phyloP scores from a whole-genome alignment of 192 early-diverging fungal species.

The Powellomyces hirtus region DNA sequence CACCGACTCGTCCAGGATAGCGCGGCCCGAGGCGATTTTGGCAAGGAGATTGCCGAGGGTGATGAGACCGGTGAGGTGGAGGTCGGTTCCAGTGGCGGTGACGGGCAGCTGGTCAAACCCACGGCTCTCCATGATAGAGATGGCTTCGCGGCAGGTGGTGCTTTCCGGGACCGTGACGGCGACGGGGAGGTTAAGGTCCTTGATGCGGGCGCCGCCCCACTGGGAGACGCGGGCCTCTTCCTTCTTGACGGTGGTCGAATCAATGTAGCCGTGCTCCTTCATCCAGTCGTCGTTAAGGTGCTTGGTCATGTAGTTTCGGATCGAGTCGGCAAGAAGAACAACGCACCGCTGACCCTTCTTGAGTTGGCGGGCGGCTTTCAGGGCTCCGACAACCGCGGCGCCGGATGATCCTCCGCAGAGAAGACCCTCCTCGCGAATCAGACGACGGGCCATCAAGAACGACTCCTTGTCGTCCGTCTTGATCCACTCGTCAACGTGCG shows the following conservation, averaged over 20 bases:
- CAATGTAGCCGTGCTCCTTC: slow-evolving; percentile 83
- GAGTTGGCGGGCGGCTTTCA: slow-evolving; percentile 80
- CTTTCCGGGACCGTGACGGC: slow-evolving; percentile 81
- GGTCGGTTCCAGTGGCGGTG: slow-evolving; percentile 43
- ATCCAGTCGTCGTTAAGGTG: slow-evolving; percentile 99
- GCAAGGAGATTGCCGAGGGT: slow-evolving; percentile 84
- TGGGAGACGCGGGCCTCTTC: slow-evolving; percentile 64
- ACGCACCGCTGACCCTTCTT: slow-evolving; percentile 88
- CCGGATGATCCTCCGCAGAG: slow-evolving; percentile 96
- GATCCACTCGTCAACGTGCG: slow-evolving; percentile 89
- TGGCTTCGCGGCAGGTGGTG: slow-evolving; percentile 72
- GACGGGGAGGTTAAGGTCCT: slow-evolving; percentile 74
- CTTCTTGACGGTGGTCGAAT: slow-evolving; percentile 64
- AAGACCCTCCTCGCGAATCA: slow-evolving; percentile 96
- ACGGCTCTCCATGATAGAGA: slow-evolving; percentile 80
- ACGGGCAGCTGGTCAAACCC: slow-evolving; percentile 97
- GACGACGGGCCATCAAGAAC: slow-evolving; percentile 91
- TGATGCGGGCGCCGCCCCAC: slow-evolving; percentile 79
- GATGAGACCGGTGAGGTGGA: slow-evolving; percentile 74
- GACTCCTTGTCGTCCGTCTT: slow-evolving; percentile 95
- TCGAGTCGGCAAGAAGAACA: slow-evolving; percentile 95
- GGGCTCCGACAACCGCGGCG: slow-evolving; percentile 83
- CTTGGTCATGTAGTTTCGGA: slow-evolving; percentile 99
- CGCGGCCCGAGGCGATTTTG: slow-evolving; percentile 71
- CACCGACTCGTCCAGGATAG: slow-evolving; percentile 55